Evolutionary conservation across 179 eudicot genomes (phyloP), one percentile per base, ranked within the genome.

Genomic region (Gypsophila paniculata): DNA sequence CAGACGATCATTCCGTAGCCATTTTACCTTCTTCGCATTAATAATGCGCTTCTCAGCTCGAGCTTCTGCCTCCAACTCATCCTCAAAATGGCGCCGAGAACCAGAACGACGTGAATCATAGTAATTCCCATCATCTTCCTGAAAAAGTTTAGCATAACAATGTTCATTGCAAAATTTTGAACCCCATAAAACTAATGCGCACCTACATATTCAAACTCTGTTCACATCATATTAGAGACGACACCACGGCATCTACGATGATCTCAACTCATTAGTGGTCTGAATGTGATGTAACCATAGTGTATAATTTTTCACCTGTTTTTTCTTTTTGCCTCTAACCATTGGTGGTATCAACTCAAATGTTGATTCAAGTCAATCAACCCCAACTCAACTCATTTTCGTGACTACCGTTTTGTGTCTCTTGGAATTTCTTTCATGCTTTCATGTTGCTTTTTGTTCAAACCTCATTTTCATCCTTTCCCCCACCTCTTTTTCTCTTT

Each of bases 51-150:
- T 93, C 82, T 90, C 98, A 71, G 93, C 97, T 77, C 87, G 87
- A 83, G 96, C 93, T 86, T 95, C 99, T 84, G 82, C 84, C 84
- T 95, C 99, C 44, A 86, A 70, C 71, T 92, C 97, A 49, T 91
- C 95, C 55, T 92, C 96, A 77, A 84, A 88, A 71, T 90, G 90
- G 59, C 84, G 92, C 19, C 93, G 89, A 58, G 74, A 81, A 70
- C 85, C 82, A 76, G 90, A 78, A 15, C 89, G 89, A 59, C 91
- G 96, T 58, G 90, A 74, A 8, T 90, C 96, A 74, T 87, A 85
- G 66, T 88, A 82, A 75, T 87, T 90, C 38, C 82, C 77, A 23
- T 96, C 96, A 25, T 96, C 96, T 63, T 90, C 99, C 99, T 96
- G 80, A 61, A 18, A 61, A 70, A 58, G 73, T 21, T 46, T 36